A percentile compares a stretch with the other conserved stretches of the same genome.
Conservation (phyloP, 257 asterid genomes). For the Lycium barbarum region DNA sequence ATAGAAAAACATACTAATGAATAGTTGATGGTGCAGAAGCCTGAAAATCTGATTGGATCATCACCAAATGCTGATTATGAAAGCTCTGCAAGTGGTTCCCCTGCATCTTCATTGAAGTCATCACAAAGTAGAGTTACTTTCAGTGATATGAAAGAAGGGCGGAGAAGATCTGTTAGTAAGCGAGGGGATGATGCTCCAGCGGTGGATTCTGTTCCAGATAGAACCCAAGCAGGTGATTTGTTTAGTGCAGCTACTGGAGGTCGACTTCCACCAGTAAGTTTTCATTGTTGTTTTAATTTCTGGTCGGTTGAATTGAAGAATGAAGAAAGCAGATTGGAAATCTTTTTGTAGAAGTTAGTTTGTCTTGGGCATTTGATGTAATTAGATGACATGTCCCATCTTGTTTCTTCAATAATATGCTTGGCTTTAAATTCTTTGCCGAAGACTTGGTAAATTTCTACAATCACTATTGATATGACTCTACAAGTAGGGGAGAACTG, state of each 20-base stretch:
- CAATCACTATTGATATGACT: too few species aligned
- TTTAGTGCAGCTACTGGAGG: conserved; percentile 67
- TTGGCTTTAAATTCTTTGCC: too few species aligned
- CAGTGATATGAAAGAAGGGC: conserved; percentile 62
- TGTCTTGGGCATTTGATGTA: conserved; percentile 5
- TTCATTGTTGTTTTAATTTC: conserved; percentile 24
- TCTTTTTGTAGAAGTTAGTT: conserved; percentile 13
- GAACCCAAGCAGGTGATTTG: conserved; percentile 87
- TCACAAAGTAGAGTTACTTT: conserved; percentile 52
- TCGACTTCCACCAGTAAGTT: conserved; percentile 65
- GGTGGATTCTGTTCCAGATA: conserved; percentile 55
- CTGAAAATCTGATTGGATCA: conserved; percentile 49
- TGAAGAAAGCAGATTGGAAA: background rate
- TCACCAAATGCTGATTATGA: conserved; percentile 60
- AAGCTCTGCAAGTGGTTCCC: conserved; percentile 72
- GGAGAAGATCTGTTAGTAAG: conserved; percentile 68
- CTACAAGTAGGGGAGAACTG: too few species aligned
- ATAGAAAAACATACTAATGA: background rate
- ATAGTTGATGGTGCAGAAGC: conserved; percentile 61
- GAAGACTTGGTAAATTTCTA: too few species aligned
- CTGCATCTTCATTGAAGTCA: conserved; percentile 68
- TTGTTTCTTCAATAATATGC: conserved; percentile 3
- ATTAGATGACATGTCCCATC: conserved; percentile 1
- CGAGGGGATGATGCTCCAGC: conserved; percentile 49
- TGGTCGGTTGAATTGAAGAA: conserved; percentile 12